These are phyloP conservation scores for Penicillium crystallinum DNA, from an alignment of 495 filamentous ascomycete genomes.

Conservation along the genomic window DNA sequence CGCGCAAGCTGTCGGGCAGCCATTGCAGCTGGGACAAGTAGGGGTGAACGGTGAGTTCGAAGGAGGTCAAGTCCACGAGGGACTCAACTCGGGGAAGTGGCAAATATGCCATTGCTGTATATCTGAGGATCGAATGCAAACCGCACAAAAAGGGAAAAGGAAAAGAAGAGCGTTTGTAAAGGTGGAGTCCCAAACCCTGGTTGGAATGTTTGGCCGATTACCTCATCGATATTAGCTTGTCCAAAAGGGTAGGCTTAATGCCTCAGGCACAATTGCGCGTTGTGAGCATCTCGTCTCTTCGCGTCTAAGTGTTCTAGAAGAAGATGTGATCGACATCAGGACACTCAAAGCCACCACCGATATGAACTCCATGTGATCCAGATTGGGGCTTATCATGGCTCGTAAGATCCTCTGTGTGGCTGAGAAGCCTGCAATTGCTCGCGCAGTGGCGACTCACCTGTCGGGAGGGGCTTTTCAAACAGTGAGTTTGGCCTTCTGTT, in stretches of 20 bases:
- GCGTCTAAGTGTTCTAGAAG: slow-evolving; percentile 9
- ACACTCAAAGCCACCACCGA: slow-evolving; percentile 3
- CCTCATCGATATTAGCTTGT: slow-evolving; percentile 18
- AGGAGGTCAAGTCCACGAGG: slow-evolving; percentile 67
- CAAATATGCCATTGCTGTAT: slow-evolving; percentile 46
- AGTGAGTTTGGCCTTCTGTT: slow-evolving; percentile 48
- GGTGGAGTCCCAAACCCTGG: slow-evolving; percentile 6
- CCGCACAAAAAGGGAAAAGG: not conserved
- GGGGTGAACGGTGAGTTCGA: slow-evolving; percentile 62
- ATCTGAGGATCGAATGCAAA: not conserved
- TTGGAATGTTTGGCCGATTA: slow-evolving; percentile 25
- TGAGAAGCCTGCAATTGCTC: slow-evolving; percentile 95
- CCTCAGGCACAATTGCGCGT: slow-evolving; percentile 20
- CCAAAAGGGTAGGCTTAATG: not conserved
- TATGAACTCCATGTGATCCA: slow-evolving; percentile 9
- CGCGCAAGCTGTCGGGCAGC: slow-evolving; percentile 59
- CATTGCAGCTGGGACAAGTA: slow-evolving; percentile 73
- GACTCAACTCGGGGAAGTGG: slow-evolving; percentile 62
- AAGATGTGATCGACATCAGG: slow-evolving; percentile 10
- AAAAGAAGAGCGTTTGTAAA: not conserved
- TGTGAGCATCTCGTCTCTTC: slow-evolving; percentile 11
- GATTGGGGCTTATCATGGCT: slow-evolving; percentile 22
- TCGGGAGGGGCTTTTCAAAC: slow-evolving; percentile 65
- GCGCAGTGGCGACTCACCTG: slow-evolving; percentile 85
- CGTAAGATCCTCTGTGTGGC: slow-evolving; percentile 81